phyloP scores from a whole-genome alignment of 768 basidiomycete genomes.

The Russula sp. region DNA sequence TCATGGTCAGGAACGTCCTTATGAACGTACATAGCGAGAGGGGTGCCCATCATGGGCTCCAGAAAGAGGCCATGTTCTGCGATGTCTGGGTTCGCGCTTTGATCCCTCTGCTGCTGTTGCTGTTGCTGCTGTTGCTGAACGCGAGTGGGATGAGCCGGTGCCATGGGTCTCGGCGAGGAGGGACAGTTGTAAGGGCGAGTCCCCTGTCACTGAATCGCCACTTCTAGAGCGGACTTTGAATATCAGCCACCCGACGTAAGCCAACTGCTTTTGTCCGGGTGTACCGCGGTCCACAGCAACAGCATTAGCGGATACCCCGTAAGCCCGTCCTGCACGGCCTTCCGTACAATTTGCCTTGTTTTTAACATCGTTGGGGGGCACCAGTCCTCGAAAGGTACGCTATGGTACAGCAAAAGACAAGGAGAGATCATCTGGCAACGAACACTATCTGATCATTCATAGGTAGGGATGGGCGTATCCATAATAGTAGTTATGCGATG shows the following conservation, averaged over 20 bases:
- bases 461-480: not conserved
- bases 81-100: constrained; percentile 27
- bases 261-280: too few species aligned
- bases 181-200: constrained; percentile 23
- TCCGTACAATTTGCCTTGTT: not conserved
- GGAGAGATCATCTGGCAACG: not conserved
- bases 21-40: constrained; percentile 69
- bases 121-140: constrained; percentile 36
- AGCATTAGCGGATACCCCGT: too few species aligned
- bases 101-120: constrained; percentile 32
- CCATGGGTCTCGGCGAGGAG: constrained; percentile 58
- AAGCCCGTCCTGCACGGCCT: not conserved
- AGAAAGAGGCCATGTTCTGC: constrained; percentile 46
- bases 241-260: constrained; percentile 5
- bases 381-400: not conserved
- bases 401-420: not conserved
- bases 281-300: too few species aligned
- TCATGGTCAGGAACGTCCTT: constrained; percentile 73
- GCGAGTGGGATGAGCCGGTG: constrained; percentile 63
- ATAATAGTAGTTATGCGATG: not conserved
- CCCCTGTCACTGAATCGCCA: constrained; percentile 21
- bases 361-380: not conserved
- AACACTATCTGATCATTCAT: not conserved
- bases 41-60: constrained; percentile 75
- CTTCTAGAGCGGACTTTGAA: constrained; percentile 21